These are phyloP conservation scores for Cicer chorassanicum DNA, from an alignment of 306 rosid species.

Conservation along the genomic window DNA sequence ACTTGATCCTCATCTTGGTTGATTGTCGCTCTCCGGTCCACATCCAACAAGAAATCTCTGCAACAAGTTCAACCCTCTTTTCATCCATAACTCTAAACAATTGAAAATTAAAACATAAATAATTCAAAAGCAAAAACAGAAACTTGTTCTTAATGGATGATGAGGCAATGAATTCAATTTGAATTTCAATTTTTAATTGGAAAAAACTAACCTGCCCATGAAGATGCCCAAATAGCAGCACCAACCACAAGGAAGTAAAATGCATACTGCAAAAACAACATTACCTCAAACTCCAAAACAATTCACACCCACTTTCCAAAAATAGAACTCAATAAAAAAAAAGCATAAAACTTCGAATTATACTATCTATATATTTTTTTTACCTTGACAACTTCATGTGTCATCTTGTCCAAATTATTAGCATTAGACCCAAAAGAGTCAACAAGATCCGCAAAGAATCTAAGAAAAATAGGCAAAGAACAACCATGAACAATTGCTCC, in stretches of 20 bases:
- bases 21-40: slow-evolving; percentile 98
- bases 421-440: slow-evolving; percentile 94
- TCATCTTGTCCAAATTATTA: slow-evolving; percentile 80
- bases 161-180: too few relatives aligned
- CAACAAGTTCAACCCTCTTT: slow-evolving; percentile 39
- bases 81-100: slow-evolving; percentile 17
- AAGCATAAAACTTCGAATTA: background rate
- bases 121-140: background rate
- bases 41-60: slow-evolving; percentile 99
- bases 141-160: background rate
- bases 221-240: slow-evolving; percentile 98
- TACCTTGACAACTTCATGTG: slow-evolving; percentile 90
- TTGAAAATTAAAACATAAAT: background rate
- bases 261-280: slow-evolving; percentile 74
- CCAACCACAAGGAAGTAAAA: slow-evolving; percentile 95
- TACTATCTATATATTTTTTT: background rate
- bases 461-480: slow-evolving; percentile 86
- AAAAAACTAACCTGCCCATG: slow-evolving; percentile 88
- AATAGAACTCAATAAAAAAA: background rate
- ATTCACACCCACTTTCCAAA: slow-evolving; percentile 25
- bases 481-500: slow-evolving; percentile 97
- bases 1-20: slow-evolving; percentile 95
- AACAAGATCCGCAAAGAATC: slow-evolving; percentile 98
- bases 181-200: background rate
- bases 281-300: background rate